Base-by-base conservation (phyloP, 2,329 filamentous ascomycete genomes). In the Monosporascus sp. region DNA sequence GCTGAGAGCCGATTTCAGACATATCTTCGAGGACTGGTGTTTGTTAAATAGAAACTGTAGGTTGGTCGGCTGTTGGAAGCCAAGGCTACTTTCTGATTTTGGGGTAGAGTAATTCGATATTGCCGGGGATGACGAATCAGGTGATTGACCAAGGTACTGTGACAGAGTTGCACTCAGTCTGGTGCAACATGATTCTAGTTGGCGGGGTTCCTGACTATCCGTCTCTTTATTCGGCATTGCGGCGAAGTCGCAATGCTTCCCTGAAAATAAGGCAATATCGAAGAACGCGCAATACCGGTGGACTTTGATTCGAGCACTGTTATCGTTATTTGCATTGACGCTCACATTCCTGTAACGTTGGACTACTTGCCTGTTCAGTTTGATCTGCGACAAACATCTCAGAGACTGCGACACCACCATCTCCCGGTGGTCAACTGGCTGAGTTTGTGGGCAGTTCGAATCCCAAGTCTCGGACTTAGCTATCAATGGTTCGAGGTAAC, bases 271-370 rank as follows among this genome's bases (percentile, higher is more conserved):
- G 2, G 77, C 76, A 6, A 73, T 64, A 55, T 80, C 76, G 45
- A 70, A 74, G 61, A 80, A 80, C 8, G 77, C 77, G 55, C 71
- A 73, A 59, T 78, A 79, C 1, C 77, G 72, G 56, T 80, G 77
- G 3, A 79, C 60, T 58, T 80, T 80, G 56, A 79, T 78, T 15
- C 76, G 67, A 11, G 77, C 76, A 61, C 77, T 79, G 47, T 25
- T 25, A 38, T 49, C 27, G 24, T 49, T 51, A 25, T 6, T 14
- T 24, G 45, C 9, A 48, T 64, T 48, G 61, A 56, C 31, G 35
- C 20, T 45, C 37, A 43, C 20, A 38, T 46, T 20, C 25, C 18
- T 44, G 2, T 43, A 14, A 15, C 7, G 15, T 25, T 24, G 11
- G 31, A 35, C 24, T 38, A 50, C 60, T 47, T 60, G 72, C 74